Conservation (phyloP, 2,329 filamentous ascomycete species). For the Grosmannia huntii region DNA sequence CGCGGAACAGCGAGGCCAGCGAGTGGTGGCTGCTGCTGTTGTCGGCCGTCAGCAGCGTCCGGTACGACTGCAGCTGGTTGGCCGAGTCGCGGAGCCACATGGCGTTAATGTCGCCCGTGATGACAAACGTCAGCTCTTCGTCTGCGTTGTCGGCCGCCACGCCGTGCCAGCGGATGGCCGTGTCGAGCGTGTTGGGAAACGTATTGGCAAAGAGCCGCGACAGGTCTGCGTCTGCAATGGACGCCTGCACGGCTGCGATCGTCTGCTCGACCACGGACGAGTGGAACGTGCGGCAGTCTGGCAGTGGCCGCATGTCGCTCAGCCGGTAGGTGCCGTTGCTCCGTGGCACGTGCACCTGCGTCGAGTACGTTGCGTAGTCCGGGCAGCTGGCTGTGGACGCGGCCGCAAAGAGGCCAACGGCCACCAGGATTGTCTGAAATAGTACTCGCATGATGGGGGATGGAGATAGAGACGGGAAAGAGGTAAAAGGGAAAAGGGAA, state of each 20-base stretch:
- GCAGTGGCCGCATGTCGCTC: conserved; percentile 65
- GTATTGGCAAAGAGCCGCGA: conserved; percentile 59
- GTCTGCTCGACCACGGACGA: conserved; percentile 64
- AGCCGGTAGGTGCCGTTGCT: conserved; percentile 66
- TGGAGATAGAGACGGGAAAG: neutral
- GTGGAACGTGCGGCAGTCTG: conserved; percentile 69
- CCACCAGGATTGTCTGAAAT: neutral
- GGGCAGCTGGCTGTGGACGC: conserved; percentile 32
- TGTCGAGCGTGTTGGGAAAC: conserved; percentile 55
- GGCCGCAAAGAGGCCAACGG: neutral
- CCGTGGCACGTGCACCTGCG: conserved; percentile 51
- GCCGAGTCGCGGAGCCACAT: conserved; percentile 25
- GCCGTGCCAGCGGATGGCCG: conserved; percentile 14
- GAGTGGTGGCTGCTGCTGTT: conserved; percentile 34
- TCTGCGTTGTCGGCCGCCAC: conserved; percentile 10
- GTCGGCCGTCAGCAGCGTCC: conserved; percentile 42
- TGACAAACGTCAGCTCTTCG: conserved; percentile 55
- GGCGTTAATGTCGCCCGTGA: conserved; percentile 16
- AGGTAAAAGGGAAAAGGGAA: neutral
- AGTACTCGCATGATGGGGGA: neutral
- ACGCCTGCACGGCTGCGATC: conserved; percentile 54
- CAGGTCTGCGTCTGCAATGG: conserved; percentile 65
- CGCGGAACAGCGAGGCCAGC: conserved; percentile 56
- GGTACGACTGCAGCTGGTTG: conserved; percentile 67
- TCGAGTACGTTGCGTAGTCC: conserved; percentile 50